Conservation (phyloP, 495 filamentous ascomycete species). For the Hyaloscypha finlandica region DNA sequence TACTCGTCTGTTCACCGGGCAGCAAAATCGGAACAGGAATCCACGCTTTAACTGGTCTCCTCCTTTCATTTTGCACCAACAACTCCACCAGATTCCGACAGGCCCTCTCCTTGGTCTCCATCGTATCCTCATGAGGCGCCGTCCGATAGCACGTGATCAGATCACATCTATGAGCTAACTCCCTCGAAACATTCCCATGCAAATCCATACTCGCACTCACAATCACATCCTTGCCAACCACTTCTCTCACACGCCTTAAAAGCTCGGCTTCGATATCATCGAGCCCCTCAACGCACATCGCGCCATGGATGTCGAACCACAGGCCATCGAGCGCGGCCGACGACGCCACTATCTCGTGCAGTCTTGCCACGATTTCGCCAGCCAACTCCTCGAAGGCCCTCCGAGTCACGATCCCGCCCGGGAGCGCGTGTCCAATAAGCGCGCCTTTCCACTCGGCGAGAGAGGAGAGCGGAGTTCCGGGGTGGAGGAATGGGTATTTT, state of each 20-base stretch:
- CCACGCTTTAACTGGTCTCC: constrained; percentile 58
- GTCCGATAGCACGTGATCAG: constrained; percentile 59
- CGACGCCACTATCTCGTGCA: constrained; percentile 37
- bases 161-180: constrained; percentile 52
- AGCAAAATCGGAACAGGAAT: constrained; percentile 55
- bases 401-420: constrained; percentile 52
- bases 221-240: constrained; percentile 50
- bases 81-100: constrained; percentile 53
- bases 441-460: constrained; percentile 52
- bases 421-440: constrained; percentile 56
- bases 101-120: constrained; percentile 55
- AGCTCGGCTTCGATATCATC: constrained; percentile 55
- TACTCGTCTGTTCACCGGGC: constrained; percentile 60
- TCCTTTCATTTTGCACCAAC: constrained; percentile 25
- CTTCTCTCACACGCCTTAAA: constrained; percentile 46
- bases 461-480: constrained; percentile 42
- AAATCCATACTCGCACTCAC: constrained; percentile 61
- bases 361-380: constrained; percentile 47
- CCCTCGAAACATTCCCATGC: constrained; percentile 57
- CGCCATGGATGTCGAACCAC: constrained; percentile 62
- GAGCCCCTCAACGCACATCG: constrained; percentile 56
- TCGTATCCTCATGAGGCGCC: constrained; percentile 54
- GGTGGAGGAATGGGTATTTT: constrained; percentile 49
- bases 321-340: constrained; percentile 46
- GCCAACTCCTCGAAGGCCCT: constrained; percentile 50